phyloP scores from a whole-genome alignment of 345 rosid species.

The Brassica cretica region DNA sequence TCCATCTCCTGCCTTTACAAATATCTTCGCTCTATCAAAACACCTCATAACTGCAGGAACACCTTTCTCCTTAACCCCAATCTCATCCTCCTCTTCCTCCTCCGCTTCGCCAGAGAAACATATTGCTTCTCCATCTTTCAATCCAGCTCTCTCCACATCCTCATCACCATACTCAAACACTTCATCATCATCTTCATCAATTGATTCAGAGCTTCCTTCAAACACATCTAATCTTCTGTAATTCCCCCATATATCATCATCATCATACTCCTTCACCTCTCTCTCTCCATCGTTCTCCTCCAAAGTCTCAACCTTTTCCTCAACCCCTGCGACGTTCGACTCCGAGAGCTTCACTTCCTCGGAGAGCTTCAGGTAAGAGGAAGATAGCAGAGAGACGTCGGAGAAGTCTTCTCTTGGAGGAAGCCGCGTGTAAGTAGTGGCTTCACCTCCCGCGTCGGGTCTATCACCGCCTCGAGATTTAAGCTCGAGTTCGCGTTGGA shows the following conservation, averaged over 20 bases:
- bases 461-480: slow-evolving; percentile 41
- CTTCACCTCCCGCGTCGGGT: slow-evolving; percentile 58
- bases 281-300: slow-evolving; percentile 29
- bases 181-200: slow-evolving; percentile 42
- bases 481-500: slow-evolving; percentile 36
- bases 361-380: slow-evolving; percentile 20
- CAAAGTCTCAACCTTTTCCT: slow-evolving; percentile 22
- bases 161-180: slow-evolving; percentile 40
- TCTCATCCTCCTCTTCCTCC: slow-evolving; percentile 37
- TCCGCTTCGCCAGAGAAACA: slow-evolving; percentile 33
- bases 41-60: slow-evolving; percentile 93
- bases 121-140: slow-evolving; percentile 30
- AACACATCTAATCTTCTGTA: slow-evolving; percentile 49
- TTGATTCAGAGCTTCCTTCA: slow-evolving; percentile 45
- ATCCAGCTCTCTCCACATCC: slow-evolving; percentile 23
- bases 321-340: slow-evolving; percentile 42
- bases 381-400: slow-evolving; percentile 30
- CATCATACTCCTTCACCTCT: slow-evolving; percentile 25
- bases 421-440: slow-evolving; percentile 81
- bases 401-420: slow-evolving; percentile 73
- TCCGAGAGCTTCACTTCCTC: slow-evolving; percentile 64
- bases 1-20: slow-evolving; percentile 79
- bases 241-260: slow-evolving; percentile 37
- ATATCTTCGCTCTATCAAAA: slow-evolving; percentile 83
- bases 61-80: slow-evolving; percentile 77